Evolutionary conservation across 1,139 yeast species (phyloP), one percentile per base, ranked within the genome.

Genomic region (Sporopachydermia cereana): DNA sequence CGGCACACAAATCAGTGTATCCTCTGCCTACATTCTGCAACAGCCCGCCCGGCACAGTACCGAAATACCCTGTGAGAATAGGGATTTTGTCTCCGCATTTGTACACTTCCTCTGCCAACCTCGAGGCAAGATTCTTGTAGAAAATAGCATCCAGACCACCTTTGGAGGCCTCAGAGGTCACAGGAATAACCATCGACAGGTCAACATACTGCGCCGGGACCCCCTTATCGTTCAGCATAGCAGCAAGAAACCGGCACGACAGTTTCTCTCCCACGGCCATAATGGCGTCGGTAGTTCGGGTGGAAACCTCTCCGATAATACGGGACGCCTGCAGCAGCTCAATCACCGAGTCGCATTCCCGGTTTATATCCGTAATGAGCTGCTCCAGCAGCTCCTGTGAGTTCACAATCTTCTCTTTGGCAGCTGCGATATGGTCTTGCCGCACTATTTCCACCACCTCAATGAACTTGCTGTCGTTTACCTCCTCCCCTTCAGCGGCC

Each of bases 1-100:
- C 98, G 17, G 98, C 98, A 70, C 98, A 91, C 53, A 91, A 69
- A 62, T 91, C 98, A 16, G 98, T 91, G 63, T 91, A 91, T 24
- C 98, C 98, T 60, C 98, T 78, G 41, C 98, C 98, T 49, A 91
- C 93, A 46, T 93, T 88, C 56, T 83, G 84, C 53, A 91, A 69
- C 48, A 91, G 69, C 17, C 98, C 97, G 51, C 96, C 96, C 24
- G 97, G 97, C 14, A 91, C 86, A 34, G 78, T 70, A 24, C 98
- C 98, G 58, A 91, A 91, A 62, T 85, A 91, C 2, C 98, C 98
- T 23, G 98, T 91, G 47, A 91, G 72, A 1, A 91, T 96, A 1
- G 98, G 98, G 29, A 86, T 77, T n/a, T 64, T 66, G 45, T 66
- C 73, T 1, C 62, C 58, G 23, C 60, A 49, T 5, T 24, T 31